These are phyloP conservation scores for Phalaenopsis hybrid DNA, from an alignment of 116 monocot species.

Conservation along the genomic window DNA sequence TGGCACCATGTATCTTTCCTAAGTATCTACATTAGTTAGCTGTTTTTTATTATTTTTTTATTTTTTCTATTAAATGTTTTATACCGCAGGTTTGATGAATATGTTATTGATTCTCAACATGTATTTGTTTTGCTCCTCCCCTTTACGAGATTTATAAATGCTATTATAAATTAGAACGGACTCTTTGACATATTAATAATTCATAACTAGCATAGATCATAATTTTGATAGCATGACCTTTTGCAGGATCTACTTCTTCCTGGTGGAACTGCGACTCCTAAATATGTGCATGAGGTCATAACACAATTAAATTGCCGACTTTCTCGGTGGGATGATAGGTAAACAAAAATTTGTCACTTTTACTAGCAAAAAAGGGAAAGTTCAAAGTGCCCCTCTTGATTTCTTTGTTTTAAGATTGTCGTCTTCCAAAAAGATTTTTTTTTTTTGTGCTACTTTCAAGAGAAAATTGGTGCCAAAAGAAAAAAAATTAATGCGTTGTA, in stretches of 20 bases:
- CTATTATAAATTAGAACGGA: not conserved
- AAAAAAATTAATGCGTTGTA: too few relatives aligned
- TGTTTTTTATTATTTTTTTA: slow-evolving; percentile 28
- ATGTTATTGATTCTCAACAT: not conserved
- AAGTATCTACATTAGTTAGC: not conserved
- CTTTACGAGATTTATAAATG: not conserved
- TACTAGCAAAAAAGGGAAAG: not conserved
- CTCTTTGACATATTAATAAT: not conserved
- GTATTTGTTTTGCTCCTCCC: not conserved
- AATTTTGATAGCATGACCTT: not conserved
- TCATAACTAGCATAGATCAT: not conserved
- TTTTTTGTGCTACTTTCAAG: not conserved
- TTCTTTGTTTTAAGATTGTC: not conserved
- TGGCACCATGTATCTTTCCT: slow-evolving; percentile 9
- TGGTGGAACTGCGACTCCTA: slow-evolving; percentile 73
- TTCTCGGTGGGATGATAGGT: slow-evolving; percentile 98
- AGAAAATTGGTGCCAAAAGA: too few relatives aligned
- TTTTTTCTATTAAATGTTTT: not conserved
- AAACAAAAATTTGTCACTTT: not conserved
- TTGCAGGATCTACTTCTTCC: slow-evolving; percentile 82
- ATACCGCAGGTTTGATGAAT: not conserved
- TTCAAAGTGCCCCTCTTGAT: not conserved
- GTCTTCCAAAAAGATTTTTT: not conserved
- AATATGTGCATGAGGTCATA: slow-evolving; percentile 84
- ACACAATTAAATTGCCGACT: slow-evolving; percentile 75